Evolutionary conservation across 108 stramenopile genomes (phyloP).

Genomic region (Cyclotella sp.): DNA sequence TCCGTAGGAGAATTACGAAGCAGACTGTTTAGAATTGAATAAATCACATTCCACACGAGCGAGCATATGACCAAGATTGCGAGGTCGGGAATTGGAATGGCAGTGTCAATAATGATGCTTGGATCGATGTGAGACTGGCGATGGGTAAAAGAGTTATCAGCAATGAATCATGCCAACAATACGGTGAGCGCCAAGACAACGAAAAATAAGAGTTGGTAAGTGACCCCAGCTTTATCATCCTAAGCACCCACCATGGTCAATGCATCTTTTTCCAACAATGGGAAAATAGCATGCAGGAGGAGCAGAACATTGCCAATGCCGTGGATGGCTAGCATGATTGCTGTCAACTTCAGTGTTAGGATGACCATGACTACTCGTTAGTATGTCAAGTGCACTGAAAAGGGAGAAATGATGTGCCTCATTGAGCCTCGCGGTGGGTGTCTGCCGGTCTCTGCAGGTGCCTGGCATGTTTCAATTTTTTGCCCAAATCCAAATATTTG

Average conservation of each 20-base stretch:
- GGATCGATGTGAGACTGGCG: slow-evolving; percentile 38
- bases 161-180: background rate
- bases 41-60: slow-evolving; percentile 13
- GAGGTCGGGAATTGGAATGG: slow-evolving; percentile 15
- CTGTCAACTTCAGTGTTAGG: background rate
- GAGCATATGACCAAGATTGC: slow-evolving; percentile 19
- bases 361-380: no score
- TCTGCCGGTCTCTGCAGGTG: no score
- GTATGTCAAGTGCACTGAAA: no score
- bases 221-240: background rate
- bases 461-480: no score
- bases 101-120: slow-evolving; percentile 30
- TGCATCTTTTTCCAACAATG: slow-evolving; percentile 27
- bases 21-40: background rate
- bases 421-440: no score
- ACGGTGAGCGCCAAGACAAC: background rate
- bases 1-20: background rate
- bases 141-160: background rate
- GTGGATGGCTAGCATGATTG: slow-evolving; percentile 15
- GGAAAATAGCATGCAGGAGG: slow-evolving; percentile 3
- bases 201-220: no score
- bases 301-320: slow-evolving; percentile 34
- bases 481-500: no score
- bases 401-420: no score
- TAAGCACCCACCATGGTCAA: slow-evolving; percentile 27